Evolutionary conservation across 2,329 filamentous ascomycete species (phyloP), one percentile per base, ranked within the genome.

Genomic region (Diaporthe helianthi): DNA sequence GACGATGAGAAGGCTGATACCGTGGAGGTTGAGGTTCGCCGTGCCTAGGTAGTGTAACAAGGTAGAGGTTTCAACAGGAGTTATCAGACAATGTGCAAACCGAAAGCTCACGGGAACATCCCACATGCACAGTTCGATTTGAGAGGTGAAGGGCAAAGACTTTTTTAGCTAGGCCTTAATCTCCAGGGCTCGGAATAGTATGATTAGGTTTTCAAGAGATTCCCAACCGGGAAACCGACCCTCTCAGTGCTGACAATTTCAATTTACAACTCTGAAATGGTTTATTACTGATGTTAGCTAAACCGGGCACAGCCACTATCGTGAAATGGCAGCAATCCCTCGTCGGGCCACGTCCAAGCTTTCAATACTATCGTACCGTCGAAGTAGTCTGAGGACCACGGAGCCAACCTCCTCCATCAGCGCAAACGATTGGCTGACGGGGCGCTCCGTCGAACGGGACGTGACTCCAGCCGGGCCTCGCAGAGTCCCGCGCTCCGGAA

Each of bases 401-500:
- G 24, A 63, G 15, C 58, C 58, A 5, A 41, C 58, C 26, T 67
- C 58, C 26, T 67, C 52, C 1, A 53, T 58, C 31, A 67, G n/a
- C 19, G 24, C 41, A 51, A 58, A 67, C 7, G 49, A 41, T n/a
- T 67, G 65, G 1, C 65, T 53, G 8, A 67, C 54, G 31, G 2
- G 65, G 52, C 1, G 53, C 65, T 6, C 65, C 65, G 29, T 58
- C 60, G 54, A 67, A 60, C 4, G 65, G 52, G 3, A 31, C 47
- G 6, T 58, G 60, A 9, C 12, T 17, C 65, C 65, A 67, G 0
- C 65, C 52, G 6, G 52, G 26, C 5, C 44, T 55, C 0, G 26
- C 22, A 15, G 51, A 24, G 19, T 58, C 49, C 65, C 65, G 58
- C 65, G n/a, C 33, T 58, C 65, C 6, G 65, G 65, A 4, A 51